phyloP scores from a whole-genome alignment of 352 stramenopile genomes.

The Phytophthora nicotianae region DNA sequence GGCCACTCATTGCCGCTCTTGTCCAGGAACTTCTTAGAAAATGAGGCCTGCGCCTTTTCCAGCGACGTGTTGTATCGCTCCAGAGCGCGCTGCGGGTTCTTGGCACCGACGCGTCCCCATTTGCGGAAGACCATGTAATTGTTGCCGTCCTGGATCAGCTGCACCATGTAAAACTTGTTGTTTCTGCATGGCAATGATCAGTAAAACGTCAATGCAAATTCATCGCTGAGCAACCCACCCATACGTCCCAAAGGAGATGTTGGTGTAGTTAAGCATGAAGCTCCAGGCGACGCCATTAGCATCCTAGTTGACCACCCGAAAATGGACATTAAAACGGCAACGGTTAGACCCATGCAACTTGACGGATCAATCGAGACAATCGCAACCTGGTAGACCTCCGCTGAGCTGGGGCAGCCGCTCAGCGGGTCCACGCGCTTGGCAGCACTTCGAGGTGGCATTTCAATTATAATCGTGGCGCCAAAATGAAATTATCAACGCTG shows the following conservation, averaged over 20 bases:
- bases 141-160: conserved; percentile 57
- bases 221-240: conserved; percentile 32
- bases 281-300: conserved; percentile 38
- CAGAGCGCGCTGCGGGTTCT: conserved; percentile 54
- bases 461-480: conserved; percentile 9
- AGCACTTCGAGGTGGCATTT: conserved; percentile 10
- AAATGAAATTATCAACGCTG: conserved; percentile 19
- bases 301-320: conserved; percentile 27
- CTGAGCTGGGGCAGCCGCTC: conserved; percentile 32
- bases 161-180: conserved; percentile 84
- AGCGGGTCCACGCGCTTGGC: conserved; percentile 36
- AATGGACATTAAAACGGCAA: conserved; percentile 2
- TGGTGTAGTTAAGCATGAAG: conserved; percentile 59
- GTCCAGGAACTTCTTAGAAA: conserved; percentile 65
- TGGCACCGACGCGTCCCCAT: conserved; percentile 71
- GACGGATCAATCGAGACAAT: not conserved
- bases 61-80: conserved; percentile 48
- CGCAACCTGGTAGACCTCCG: conserved; percentile 36
- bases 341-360: not conserved
- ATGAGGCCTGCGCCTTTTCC: conserved; percentile 56
- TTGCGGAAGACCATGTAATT: conserved; percentile 66
- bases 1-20: conserved; percentile 78
- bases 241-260: conserved; percentile 56
- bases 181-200: conserved; percentile 39
- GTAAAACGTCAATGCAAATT: not conserved